Base-by-base conservation (phyloP, 441 rosid genomes). In the Dalechampia spathulata region DNA sequence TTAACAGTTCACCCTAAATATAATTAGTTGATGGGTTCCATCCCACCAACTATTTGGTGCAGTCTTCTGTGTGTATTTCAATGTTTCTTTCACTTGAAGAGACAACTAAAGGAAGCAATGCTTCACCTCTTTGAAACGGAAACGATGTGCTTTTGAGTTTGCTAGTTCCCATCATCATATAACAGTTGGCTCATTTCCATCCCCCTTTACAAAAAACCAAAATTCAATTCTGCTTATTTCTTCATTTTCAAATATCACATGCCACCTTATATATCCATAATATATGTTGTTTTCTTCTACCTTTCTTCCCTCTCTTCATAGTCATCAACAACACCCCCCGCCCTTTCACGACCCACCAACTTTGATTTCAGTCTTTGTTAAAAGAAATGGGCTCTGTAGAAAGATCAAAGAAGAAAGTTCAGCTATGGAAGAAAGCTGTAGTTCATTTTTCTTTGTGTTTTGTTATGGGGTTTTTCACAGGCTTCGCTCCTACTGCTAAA, bases 381-480 rank as follows among this genome's bases (percentile, higher is more conserved):
- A 26, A 13, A 36, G 20, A 40, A 28, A 73, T 75, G 83, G 82
- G 78, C 25, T 72, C 86, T 15, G 21, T 69, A 21, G 96, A 92
- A 63, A 82, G 94, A 76, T 74, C 99, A 55, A 92, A 81, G 82
- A 92, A 81, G 89, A 93, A 75, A 70, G 69, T 64, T 55, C 96
- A 73, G 43, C 15, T 76, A 66, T 93, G 95, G 99, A 83, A 82
- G 69, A 89, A 81, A 76, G 97, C 96, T 32, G 67, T 69, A 6
- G 76, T 82, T 21, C 99, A 83, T 69, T 93, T 93, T 69, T 67
- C 77, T 50, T 52, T 93, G 21, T 93, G 99, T 63, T 90, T 93
- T 53, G 81, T 83, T 16, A 87, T 90, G 87, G 99, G 99, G 15
- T 90, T 87, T 63, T 85, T 90, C 79, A 66, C 80, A 41, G 99